Conservation (phyloP, 768 basidiomycete genomes). For the Termitomyces sp. region DNA sequence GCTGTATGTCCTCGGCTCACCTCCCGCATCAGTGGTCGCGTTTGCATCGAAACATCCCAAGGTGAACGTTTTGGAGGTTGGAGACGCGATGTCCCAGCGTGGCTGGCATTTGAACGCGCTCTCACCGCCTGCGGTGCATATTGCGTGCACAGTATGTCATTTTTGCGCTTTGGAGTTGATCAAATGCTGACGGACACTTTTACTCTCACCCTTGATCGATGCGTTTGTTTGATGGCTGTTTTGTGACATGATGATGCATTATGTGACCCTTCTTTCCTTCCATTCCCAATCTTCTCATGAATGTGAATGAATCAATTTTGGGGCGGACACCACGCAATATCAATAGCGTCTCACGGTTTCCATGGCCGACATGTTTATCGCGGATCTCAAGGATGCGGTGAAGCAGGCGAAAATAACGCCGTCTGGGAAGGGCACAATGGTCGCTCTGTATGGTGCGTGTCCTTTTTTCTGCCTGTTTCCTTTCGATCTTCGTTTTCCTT, state of each 20-base stretch:
- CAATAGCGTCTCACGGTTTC: slow-evolving; percentile 78
- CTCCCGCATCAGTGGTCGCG: slow-evolving; percentile 87
- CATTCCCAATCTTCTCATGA: not conserved
- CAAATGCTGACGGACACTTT: slow-evolving; percentile 9
- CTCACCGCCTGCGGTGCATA: slow-evolving; percentile 82
- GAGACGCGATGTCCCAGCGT: slow-evolving; percentile 79
- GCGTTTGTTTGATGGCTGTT: not conserved
- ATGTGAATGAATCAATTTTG: not conserved
- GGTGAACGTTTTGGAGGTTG: slow-evolving; percentile 83
- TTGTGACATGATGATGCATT: not conserved
- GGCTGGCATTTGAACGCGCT: slow-evolving; percentile 95
- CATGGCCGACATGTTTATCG: slow-evolving; percentile 73
- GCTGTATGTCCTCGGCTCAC: slow-evolving; percentile 86
- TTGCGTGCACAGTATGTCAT: slow-evolving; percentile 83
- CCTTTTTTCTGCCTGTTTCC: not conserved
- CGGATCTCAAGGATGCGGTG: slow-evolving; percentile 80
- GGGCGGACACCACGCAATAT: not conserved
- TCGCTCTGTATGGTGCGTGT: slow-evolving; percentile 80
- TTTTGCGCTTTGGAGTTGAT: not conserved
- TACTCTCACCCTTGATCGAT: slow-evolving; percentile 3
- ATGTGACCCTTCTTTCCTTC: not conserved
- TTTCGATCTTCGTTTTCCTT: not conserved
- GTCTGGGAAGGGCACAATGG: slow-evolving; percentile 82
- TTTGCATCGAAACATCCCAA: slow-evolving; percentile 66
- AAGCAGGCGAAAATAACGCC: slow-evolving; percentile 65